Percentiles rank a stretch among this genome's conserved stretches.
phyloP scores from a whole-genome alignment of 768 basidiomycete species.

The Clitopilus hobsonii region DNA sequence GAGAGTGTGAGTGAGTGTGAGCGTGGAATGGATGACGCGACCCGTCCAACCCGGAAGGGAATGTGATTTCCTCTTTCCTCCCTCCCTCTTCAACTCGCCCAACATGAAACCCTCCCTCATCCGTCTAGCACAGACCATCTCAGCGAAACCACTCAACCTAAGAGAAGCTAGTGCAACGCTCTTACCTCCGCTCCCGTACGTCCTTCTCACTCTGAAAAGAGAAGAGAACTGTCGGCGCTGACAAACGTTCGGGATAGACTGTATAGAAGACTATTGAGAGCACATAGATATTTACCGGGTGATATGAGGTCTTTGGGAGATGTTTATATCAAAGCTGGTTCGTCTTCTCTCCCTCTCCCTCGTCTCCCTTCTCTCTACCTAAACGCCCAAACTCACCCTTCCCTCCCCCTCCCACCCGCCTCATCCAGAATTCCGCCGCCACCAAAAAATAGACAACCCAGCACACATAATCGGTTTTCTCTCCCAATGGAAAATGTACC shows the following conservation, averaged over 20 bases:
- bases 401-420: background rate
- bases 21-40: too few species aligned
- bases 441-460: constrained; percentile 76
- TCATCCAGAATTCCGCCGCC: constrained; percentile 76
- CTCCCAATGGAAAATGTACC: constrained; percentile 91
- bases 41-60: too few species aligned
- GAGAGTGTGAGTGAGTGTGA: too few species aligned
- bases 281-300: constrained; percentile 63
- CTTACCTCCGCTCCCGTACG: constrained; percentile 82
- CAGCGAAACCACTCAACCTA: constrained; percentile 54
- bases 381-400: too few species aligned
- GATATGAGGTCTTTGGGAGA: constrained; percentile 88
- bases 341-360: constrained; percentile 5
- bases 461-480: constrained; percentile 92
- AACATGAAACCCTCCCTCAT: constrained; percentile 36
- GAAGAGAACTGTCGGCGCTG: too few species aligned
- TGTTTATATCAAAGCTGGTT: constrained; percentile 79
- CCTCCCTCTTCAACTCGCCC: background rate
- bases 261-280: constrained; percentile 76
- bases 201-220: constrained; percentile 11
- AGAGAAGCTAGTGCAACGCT: constrained; percentile 61
- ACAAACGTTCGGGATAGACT: constrained; percentile 40
- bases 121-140: constrained; percentile 52
- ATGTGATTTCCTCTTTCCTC: background rate
- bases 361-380: background rate